These are phyloP conservation scores for Colletotrichum eleusines DNA, from an alignment of 2,329 filamentous ascomycete genomes.

Conservation along the genomic window DNA sequence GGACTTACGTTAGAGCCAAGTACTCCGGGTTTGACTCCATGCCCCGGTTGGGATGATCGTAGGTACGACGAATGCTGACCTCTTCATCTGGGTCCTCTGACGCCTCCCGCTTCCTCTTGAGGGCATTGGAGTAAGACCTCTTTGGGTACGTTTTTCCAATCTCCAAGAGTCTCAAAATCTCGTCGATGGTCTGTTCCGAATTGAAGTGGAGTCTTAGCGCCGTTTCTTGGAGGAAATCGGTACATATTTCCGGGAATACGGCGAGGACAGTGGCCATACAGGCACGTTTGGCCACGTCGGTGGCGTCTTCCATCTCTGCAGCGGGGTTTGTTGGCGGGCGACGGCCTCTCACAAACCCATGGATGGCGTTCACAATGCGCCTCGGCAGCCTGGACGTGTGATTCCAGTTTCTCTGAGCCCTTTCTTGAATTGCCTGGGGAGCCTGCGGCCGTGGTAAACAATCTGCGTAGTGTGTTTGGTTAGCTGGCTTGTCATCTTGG, in stretches of 20 bases:
- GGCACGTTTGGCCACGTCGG: slow-evolving; percentile 29
- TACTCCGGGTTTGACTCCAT: slow-evolving; percentile 9
- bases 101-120: slow-evolving; percentile 58
- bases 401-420: background rate
- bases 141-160: slow-evolving; percentile 54
- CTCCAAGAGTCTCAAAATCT: slow-evolving; percentile 57
- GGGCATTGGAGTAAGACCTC: slow-evolving; percentile 40
- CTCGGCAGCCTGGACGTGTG: background rate
- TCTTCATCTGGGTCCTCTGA: slow-evolving; percentile 44
- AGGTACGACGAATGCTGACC: slow-evolving; percentile 5
- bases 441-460: background rate
- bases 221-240: slow-evolving; percentile 50
- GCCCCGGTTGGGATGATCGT: slow-evolving; percentile 6
- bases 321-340: too few species aligned
- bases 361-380: background rate
- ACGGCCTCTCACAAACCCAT: slow-evolving; percentile 1
- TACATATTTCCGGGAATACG: slow-evolving; percentile 62
- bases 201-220: slow-evolving; percentile 47
- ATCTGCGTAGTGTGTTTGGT: background rate
- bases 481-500: background rate
- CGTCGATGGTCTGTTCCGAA: slow-evolving; percentile 50
- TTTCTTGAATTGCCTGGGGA: background rate
- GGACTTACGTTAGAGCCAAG: slow-evolving; percentile 26
- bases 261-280: slow-evolving; percentile 49
- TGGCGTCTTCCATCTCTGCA: slow-evolving; percentile 24